Percentiles rank a stretch among this genome's conserved stretches.
Evolutionary conservation across 495 filamentous ascomycete genomes (phyloP).

Genomic region (Aspergillus kassunensis): DNA sequence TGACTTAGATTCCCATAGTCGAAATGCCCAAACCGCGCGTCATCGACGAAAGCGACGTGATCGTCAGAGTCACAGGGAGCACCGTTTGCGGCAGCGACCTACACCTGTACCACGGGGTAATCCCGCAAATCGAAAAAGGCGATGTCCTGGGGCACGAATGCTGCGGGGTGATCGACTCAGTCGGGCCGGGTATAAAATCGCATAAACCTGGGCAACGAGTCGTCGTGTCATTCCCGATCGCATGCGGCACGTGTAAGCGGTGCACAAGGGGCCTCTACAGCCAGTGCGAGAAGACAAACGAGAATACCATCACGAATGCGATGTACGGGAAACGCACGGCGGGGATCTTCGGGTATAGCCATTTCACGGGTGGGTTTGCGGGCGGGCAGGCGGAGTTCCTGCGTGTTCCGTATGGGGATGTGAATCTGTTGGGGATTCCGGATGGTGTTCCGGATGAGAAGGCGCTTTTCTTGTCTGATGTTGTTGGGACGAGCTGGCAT

Average conservation of each 20-base stretch:
- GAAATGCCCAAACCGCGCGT: slow-evolving; percentile 66
- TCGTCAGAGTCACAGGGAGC: slow-evolving; percentile 78
- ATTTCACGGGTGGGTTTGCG: slow-evolving; percentile 84
- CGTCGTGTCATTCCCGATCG: slow-evolving; percentile 84
- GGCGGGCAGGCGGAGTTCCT: slow-evolving; percentile 88
- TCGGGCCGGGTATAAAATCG: slow-evolving; percentile 58
- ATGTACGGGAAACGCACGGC: slow-evolving; percentile 74
- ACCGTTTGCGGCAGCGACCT: slow-evolving; percentile 88
- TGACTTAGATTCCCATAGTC: slow-evolving; percentile 26
- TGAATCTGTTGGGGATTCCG: slow-evolving; percentile 77
- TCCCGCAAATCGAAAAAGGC: slow-evolving; percentile 72
- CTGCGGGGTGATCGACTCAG: slow-evolving; percentile 72
- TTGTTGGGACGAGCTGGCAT: slow-evolving; percentile 75
- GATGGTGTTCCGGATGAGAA: slow-evolving; percentile 85
- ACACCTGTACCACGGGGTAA: slow-evolving; percentile 69
- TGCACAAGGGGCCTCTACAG: slow-evolving; percentile 72
- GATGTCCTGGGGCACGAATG: slow-evolving; percentile 92
- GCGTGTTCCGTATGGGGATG: slow-evolving; percentile 76
- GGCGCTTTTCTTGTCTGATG: slow-evolving; percentile 76
- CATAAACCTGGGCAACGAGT: slow-evolving; percentile 70
- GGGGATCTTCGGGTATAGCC: slow-evolving; percentile 50
- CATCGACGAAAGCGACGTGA: slow-evolving; percentile 70
- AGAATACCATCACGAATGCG: slow-evolving; percentile 60
- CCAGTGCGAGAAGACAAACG: slow-evolving; percentile 75
- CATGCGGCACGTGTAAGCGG: slow-evolving; percentile 64